These are phyloP conservation scores for Pseudozyma thailandica DNA, from an alignment of 1,284 basidiomycete genomes.

Conservation along the genomic window DNA sequence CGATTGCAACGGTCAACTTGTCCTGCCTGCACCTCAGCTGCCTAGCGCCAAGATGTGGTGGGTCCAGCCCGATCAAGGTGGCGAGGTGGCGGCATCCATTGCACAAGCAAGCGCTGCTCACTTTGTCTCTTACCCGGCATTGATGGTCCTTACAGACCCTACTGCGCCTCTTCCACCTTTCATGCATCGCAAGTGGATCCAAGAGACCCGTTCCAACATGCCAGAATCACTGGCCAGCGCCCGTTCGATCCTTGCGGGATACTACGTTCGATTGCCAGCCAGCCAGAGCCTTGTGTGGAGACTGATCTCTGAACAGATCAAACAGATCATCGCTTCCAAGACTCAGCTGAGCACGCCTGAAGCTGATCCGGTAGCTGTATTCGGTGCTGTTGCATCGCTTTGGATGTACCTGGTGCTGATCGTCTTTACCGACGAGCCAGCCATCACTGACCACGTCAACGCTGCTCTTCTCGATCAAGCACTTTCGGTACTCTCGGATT, in stretches of 20 bases:
- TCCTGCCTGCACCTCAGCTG: constrained; percentile 30
- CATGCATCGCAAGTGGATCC: constrained; percentile 62
- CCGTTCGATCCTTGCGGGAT: constrained; percentile 56
- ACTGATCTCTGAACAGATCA: constrained; percentile 48
- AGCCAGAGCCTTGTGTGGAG: constrained; percentile 55
- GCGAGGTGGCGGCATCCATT: constrained; percentile 46
- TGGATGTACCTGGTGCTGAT: constrained; percentile 62
- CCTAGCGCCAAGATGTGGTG: constrained; percentile 56
- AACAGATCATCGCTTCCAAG: constrained; percentile 12
- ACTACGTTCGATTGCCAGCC: constrained; percentile 56
- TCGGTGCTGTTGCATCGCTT: constrained; percentile 50
- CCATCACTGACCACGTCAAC: constrained; percentile 45
- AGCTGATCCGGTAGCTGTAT: constrained; percentile 34
- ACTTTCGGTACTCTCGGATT: constrained; percentile 41
- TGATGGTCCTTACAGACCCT: constrained; percentile 61
- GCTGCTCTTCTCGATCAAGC: constrained; percentile 42
- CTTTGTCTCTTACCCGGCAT: constrained; percentile 58
- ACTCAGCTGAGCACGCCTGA: constrained; percentile 15
- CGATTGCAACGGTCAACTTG: constrained; percentile 38
- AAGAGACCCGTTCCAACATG: constrained; percentile 40
- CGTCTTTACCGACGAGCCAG: constrained; percentile 53
- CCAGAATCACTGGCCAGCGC: constrained; percentile 55
- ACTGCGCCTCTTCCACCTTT: constrained; percentile 60
- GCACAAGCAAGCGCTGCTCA: constrained; percentile 59
- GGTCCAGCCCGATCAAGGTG: constrained; percentile 42